Evolutionary conservation across 495 filamentous ascomycete species (phyloP).

Genomic region (Chlorociboria aeruginascens): DNA sequence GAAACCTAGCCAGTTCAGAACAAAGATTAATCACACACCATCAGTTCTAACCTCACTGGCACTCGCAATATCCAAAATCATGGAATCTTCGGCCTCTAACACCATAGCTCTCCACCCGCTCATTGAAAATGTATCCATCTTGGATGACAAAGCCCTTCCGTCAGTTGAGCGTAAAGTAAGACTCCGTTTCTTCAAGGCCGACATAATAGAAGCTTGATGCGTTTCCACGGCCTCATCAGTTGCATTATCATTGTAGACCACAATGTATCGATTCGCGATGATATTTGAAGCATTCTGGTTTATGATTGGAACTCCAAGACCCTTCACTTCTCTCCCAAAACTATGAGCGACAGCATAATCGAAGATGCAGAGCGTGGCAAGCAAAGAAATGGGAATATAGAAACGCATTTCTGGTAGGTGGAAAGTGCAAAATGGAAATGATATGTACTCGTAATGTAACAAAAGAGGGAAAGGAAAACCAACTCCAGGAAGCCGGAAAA

Average conservation of each 20-base stretch:
- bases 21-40: neutral
- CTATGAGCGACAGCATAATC: neutral
- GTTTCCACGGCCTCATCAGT: constrained; percentile 27
- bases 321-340: constrained; percentile 1
- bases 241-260: constrained; percentile 35
- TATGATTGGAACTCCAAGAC: constrained; percentile 29
- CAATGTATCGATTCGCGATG: constrained; percentile 39
- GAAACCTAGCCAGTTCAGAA: constrained; percentile 12
- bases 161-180: constrained; percentile 28
- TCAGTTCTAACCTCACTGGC: constrained; percentile 20
- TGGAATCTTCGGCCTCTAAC: constrained; percentile 27
- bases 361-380: constrained; percentile 1
- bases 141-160: constrained; percentile 29
- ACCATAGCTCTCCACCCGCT: constrained; percentile 35
- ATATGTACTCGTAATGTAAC: no score
- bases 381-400: constrained; percentile 1
- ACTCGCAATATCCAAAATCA: constrained; percentile 25
- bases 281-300: constrained; percentile 19
- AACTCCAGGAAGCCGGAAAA: no score
- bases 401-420: neutral
- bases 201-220: constrained; percentile 29
- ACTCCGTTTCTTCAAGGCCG: constrained; percentile 35
- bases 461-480: no score
- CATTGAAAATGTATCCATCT: constrained; percentile 30
- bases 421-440: no score